Evolutionary conservation across 345 rosid species (phyloP).

Genomic region (Murraya paniculata): DNA sequence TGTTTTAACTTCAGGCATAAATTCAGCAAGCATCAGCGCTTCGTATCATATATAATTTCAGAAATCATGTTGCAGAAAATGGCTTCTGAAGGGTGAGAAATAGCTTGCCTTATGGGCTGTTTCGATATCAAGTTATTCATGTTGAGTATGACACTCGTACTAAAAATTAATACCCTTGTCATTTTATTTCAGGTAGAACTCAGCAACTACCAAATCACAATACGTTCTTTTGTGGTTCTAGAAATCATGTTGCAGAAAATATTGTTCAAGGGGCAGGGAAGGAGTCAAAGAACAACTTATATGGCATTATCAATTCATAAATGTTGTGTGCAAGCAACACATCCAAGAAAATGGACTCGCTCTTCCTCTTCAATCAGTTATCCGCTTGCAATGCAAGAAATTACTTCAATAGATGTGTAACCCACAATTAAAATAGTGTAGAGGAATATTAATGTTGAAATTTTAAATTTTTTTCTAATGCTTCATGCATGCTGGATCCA

Average conservation of each 20-base stretch:
- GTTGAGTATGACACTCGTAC: not conserved
- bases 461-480: too few relatives aligned
- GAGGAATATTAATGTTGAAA: not conserved
- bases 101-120: not conserved
- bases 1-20: conserved; percentile 1
- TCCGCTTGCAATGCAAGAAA: not conserved
- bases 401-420: not conserved
- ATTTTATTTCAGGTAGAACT: not conserved
- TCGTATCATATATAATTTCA: not conserved
- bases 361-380: not conserved
- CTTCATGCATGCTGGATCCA: not conserved
- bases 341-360: not conserved
- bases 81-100: not conserved
- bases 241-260: conserved; percentile 2
- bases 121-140: not conserved
- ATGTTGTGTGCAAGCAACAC: not conserved
- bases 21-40: not conserved
- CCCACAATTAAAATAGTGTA: too few relatives aligned
- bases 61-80: conserved; percentile 7
- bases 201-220: not conserved
- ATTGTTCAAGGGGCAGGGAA: not conserved
- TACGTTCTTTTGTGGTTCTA: not conserved
- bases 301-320: not conserved
- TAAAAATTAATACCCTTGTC: not conserved
- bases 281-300: not conserved